Percentiles rank a stretch among this genome's conserved stretches.
Evolutionary conservation across 2,329 filamentous ascomycete species (phyloP).

Genomic region (Amesomyces nigricolor): DNA sequence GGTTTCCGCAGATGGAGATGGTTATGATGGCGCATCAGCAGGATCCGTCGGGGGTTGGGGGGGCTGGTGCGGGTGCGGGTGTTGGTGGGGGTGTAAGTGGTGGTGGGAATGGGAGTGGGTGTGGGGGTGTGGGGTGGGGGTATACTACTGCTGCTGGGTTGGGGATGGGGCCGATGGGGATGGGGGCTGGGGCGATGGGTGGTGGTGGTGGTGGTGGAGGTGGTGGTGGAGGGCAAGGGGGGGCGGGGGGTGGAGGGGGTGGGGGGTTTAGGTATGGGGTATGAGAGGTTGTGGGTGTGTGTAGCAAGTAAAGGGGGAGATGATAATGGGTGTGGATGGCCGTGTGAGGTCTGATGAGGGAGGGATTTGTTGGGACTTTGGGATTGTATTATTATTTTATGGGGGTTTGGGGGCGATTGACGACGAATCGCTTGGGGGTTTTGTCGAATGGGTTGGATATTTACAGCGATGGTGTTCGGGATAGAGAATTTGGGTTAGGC

Average conservation of each 20-base stretch:
- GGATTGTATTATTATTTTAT: too few species aligned
- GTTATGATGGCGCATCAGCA: constrained; percentile 34
- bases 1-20: constrained; percentile 25
- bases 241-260: not conserved
- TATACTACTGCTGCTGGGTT: too few species aligned
- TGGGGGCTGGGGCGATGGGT: not conserved
- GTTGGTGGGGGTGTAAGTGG: not conserved
- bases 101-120: not conserved
- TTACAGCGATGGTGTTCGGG: too few species aligned
- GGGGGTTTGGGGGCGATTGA: too few species aligned
- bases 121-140: too few species aligned
- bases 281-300: too few species aligned
- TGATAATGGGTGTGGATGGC: not conserved
- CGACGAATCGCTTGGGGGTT: too few species aligned
- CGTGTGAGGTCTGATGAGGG: not conserved
- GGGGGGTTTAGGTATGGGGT: constrained; percentile 1
- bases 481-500: too few species aligned
- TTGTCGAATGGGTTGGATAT: too few species aligned
- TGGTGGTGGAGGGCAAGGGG: not conserved
- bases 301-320: not conserved
- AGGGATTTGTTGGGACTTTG: too few species aligned
- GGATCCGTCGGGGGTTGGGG: constrained; percentile 32
- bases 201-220: not conserved
- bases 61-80: constrained; percentile 19
- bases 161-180: not conserved